Evolutionary conservation across 495 filamentous ascomycete genomes (phyloP).

Genomic region (Sordaria brevicollis): DNA sequence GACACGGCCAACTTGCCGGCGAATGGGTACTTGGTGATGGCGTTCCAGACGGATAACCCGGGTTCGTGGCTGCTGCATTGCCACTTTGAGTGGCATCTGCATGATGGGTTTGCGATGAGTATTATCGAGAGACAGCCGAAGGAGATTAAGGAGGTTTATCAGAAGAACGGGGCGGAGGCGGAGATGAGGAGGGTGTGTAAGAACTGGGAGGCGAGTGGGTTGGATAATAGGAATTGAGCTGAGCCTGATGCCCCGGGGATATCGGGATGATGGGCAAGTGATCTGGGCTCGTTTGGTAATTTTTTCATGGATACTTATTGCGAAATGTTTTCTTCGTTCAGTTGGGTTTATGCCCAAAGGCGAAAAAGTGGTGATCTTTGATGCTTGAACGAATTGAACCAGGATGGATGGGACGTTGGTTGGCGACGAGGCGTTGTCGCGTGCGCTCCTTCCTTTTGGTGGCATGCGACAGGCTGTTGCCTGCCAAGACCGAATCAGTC

Average conservation of each 20-base stretch:
- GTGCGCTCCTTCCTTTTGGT: neutral
- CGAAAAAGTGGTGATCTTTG: too few species aligned
- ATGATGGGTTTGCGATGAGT: constrained; percentile 31
- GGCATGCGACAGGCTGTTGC: neutral
- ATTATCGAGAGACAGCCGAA: constrained; percentile 23
- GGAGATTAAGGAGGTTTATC: neutral
- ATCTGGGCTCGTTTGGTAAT: too few species aligned
- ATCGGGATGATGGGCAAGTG: too few species aligned
- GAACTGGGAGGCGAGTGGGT: constrained; percentile 2
- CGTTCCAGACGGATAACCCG: constrained; percentile 32
- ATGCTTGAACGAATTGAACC: too few species aligned
- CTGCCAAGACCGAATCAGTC: neutral
- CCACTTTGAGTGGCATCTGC: constrained; percentile 37
- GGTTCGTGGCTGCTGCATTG: constrained; percentile 33
- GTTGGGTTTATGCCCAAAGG: too few species aligned
- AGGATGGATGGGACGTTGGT: too few species aligned
- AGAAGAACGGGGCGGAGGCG: neutral
- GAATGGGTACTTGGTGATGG: constrained; percentile 22
- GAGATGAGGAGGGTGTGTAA: neutral
- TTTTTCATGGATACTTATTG: too few species aligned
- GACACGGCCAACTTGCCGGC: constrained; percentile 43
- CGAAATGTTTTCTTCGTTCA: neutral
- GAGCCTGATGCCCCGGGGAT: neutral
- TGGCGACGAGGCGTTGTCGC: neutral
- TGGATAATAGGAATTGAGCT: neutral